phyloP scores from a whole-genome alignment of 129 eudicot species.

The Daucus carota region DH1_v3.0 NC_030387.2:4599001-4599500 shows the following conservation, averaged over 20 bases:
- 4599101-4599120: no score
- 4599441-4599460: slow-evolving; percentile 67
- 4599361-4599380: slow-evolving; percentile 58
- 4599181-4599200: neutral
- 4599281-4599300: slow-evolving; percentile 57
- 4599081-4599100: neutral
- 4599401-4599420: slow-evolving; percentile 89
- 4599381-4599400: slow-evolving; percentile 99
- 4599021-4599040: neutral
- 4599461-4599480: slow-evolving; percentile 15
- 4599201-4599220: neutral
- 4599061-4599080: neutral
- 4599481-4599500: neutral
- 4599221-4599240: neutral
- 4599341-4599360: neutral
- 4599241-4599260: slow-evolving; percentile 15
- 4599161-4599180: neutral
- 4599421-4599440: slow-evolving; percentile 99
- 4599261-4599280: slow-evolving; percentile 99
- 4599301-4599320: slow-evolving; percentile 4
- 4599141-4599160: neutral
- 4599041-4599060: neutral
- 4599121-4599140: neutral
- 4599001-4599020: neutral
- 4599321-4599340: neutral